Evolutionary conservation across 2,329 filamentous ascomycete species (phyloP).

Genomic region (Tolypocladium nubicola): DNA sequence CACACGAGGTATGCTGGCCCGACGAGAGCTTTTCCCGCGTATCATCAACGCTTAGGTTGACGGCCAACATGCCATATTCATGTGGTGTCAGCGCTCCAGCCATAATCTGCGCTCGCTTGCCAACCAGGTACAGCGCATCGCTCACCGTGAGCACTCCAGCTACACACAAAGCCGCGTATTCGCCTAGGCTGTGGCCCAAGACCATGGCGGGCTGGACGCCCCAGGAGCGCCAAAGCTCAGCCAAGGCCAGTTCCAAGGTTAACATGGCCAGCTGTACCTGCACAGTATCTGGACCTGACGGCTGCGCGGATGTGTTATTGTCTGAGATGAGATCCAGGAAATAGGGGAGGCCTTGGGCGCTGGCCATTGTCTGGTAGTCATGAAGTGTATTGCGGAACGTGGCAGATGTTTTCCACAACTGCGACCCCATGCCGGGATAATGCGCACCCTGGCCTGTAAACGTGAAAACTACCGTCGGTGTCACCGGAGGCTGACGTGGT

Average conservation of each 20-base stretch:
- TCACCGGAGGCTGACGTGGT: too few species aligned
- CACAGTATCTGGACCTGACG: conserved; percentile 21
- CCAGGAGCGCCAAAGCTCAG: conserved; percentile 39
- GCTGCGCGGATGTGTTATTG: too few species aligned
- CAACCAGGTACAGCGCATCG: conserved; percentile 65
- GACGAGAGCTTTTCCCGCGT: conserved; percentile 4
- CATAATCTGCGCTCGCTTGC: conserved; percentile 54
- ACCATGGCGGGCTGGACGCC: conserved; percentile 45
- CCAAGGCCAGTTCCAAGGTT: conserved; percentile 47
- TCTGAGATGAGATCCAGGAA: too few species aligned
- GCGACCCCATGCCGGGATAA: too few species aligned
- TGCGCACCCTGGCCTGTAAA: too few species aligned
- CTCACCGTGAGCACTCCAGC: conserved; percentile 61
- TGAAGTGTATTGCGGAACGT: too few species aligned
- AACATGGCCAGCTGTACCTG: conserved; percentile 37
- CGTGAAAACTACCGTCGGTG: too few species aligned
- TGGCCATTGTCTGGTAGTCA: too few species aligned
- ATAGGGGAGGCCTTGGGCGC: too few species aligned
- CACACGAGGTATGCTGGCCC: conserved; percentile 29
- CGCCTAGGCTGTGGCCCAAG: conserved; percentile 41
- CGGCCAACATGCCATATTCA: conserved; percentile 41
- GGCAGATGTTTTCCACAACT: too few species aligned
- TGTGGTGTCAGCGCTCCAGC: conserved; percentile 57
- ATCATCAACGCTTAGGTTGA: conserved; percentile 28
- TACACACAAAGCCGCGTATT: conserved; percentile 42